These are phyloP conservation scores for Backusella luteola DNA, from an alignment of 192 early-diverging fungal genomes.

Conservation along the genomic window DNA sequence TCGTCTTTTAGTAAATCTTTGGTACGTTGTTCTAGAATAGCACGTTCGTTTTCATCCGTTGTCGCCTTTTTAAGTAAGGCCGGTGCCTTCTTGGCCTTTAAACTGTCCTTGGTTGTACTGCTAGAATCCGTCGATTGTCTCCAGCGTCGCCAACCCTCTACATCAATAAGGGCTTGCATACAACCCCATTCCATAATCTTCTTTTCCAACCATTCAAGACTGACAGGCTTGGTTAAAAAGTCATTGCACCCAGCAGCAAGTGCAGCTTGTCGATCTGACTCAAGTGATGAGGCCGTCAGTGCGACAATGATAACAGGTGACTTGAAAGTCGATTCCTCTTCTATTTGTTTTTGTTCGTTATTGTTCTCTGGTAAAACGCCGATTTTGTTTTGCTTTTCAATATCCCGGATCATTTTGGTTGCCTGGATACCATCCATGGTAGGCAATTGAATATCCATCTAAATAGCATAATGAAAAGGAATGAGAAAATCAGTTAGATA, in stretches of 20 bases:
- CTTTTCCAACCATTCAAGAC: constrained; percentile 75
- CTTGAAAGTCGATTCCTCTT: constrained; percentile 33
- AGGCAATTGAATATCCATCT: constrained; percentile 77
- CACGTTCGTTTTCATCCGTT: constrained; percentile 4
- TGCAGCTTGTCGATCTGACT: constrained; percentile 70
- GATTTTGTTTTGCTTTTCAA: constrained; percentile 53
- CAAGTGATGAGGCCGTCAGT: constrained; percentile 74
- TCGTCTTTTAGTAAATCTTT: constrained; percentile 11
- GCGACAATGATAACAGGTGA: constrained; percentile 87
- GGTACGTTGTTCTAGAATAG: not conserved
- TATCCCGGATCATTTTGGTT: constrained; percentile 57
- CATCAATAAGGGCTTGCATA: constrained; percentile 90
- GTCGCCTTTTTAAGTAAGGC: constrained; percentile 11
- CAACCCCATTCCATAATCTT: constrained; percentile 92
- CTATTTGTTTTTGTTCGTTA: not conserved
- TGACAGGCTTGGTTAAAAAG: constrained; percentile 87
- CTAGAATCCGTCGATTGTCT: constrained; percentile 27
- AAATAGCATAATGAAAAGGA: not conserved
- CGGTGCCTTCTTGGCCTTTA: not conserved
- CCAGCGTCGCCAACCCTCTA: constrained; percentile 66
- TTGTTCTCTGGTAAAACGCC: constrained; percentile 46
- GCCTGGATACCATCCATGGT: constrained; percentile 72
- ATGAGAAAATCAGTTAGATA: not conserved
- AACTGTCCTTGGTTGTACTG: not conserved
- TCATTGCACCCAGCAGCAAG: constrained; percentile 87